These are phyloP conservation scores for Phyllosticta paracitricarpa DNA, from an alignment of 2,329 filamentous ascomycete species.

Conservation along the genomic window DNA sequence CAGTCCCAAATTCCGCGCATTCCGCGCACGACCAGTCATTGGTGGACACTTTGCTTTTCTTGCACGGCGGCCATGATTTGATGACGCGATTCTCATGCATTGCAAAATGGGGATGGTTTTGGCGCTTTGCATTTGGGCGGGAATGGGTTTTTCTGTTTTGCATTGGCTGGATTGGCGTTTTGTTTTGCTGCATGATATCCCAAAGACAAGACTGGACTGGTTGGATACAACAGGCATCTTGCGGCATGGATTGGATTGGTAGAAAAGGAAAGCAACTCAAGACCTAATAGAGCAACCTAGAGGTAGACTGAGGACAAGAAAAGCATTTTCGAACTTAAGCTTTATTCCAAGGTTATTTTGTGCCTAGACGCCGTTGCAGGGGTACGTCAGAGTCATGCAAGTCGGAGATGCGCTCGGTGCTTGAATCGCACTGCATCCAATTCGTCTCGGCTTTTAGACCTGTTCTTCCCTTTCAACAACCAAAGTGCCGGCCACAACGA, in stretches of 20 bases:
- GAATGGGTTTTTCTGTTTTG: background rate
- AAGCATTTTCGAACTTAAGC: background rate
- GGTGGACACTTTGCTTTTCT: conserved; percentile 35
- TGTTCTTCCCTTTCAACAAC: background rate
- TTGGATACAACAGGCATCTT: background rate
- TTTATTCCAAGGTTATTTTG: background rate
- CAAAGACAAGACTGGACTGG: background rate
- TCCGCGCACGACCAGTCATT: conserved; percentile 32
- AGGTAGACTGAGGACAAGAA: background rate
- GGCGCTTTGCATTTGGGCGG: background rate
- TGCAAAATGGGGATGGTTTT: background rate
- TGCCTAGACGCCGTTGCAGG: background rate
- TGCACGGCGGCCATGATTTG: conserved; percentile 19
- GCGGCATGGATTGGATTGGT: background rate
- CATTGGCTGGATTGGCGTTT: background rate
- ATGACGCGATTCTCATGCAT: background rate
- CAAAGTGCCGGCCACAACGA: background rate
- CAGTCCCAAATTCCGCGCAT: conserved; percentile 17
- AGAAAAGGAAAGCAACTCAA: background rate
- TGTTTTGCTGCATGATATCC: background rate
- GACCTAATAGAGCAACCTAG: background rate
- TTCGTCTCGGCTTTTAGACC: background rate
- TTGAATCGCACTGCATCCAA: background rate
- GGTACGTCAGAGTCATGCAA: background rate
- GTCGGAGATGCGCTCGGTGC: background rate